Conservation (phyloP, 441 rosid genomes). For the Dalechampia spathulata region DNA sequence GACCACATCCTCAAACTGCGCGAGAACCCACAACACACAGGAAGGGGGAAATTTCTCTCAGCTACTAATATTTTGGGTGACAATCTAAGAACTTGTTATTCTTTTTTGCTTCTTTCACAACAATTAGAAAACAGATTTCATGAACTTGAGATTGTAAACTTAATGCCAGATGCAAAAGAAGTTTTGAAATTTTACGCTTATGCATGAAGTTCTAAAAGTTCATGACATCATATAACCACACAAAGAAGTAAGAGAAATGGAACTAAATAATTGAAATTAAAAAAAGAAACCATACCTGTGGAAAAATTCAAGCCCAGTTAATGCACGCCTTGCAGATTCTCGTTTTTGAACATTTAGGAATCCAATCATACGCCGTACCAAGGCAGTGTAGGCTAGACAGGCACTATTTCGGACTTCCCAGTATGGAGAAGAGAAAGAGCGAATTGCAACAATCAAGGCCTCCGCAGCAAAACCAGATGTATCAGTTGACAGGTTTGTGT, state of each 20-base stretch:
- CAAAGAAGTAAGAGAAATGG: background rate
- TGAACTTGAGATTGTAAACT: conserved; percentile 1
- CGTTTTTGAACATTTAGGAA: conserved; percentile 88
- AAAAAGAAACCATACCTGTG: conserved; percentile 57
- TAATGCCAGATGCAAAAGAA: background rate
- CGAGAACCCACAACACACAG: too few relatives aligned
- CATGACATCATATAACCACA: conserved; percentile 1
- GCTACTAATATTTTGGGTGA: too few relatives aligned
- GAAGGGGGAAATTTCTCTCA: too few relatives aligned
- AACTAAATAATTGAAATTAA: conserved; percentile 2
- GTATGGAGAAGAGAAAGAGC: conserved; percentile 89
- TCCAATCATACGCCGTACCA: conserved; percentile 86
- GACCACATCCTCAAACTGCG: too few relatives aligned
- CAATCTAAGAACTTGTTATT: background rate
- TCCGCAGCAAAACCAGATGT: conserved; percentile 95
- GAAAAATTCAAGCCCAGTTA: conserved; percentile 95
- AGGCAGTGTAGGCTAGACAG: conserved; percentile 85
- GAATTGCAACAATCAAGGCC: conserved; percentile 71
- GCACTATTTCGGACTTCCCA: conserved; percentile 99
- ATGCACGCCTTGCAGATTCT: conserved; percentile 74
- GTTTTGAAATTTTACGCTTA: background rate
- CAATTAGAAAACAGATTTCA: background rate
- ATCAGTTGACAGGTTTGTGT: conserved; percentile 90
- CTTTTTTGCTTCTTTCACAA: background rate
- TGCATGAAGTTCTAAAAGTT: conserved; percentile 1